phyloP scores from a whole-genome alignment of 495 filamentous ascomycete species.

The Penicillium tannophilum region DNA sequence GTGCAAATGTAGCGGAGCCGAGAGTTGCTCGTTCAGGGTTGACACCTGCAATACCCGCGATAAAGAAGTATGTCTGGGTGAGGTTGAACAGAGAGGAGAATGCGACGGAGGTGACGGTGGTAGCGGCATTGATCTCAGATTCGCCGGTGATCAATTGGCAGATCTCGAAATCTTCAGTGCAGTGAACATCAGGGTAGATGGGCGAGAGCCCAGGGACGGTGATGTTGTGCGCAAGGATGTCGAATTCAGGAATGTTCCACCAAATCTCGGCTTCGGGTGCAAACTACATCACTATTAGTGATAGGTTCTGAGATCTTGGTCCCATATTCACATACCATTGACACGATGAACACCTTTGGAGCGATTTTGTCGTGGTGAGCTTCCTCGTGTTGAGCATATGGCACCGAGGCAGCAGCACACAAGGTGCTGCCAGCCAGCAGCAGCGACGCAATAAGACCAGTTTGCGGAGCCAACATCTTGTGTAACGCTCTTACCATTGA shows the following conservation, averaged over 20 bases:
- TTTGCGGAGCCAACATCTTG: conserved; percentile 18
- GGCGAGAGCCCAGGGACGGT: conserved; percentile 67
- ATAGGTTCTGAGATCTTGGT: not conserved
- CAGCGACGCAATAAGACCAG: conserved; percentile 19
- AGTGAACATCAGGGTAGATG: conserved; percentile 65
- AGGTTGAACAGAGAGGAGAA: conserved; percentile 67
- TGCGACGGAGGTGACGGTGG: conserved; percentile 59
- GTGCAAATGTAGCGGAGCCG: conserved; percentile 64
- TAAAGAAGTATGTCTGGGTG: conserved; percentile 66
- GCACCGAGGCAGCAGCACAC: conserved; percentile 4
- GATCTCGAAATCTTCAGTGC: conserved; percentile 55
- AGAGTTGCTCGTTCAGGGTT: conserved; percentile 67
- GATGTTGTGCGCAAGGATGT: conserved; percentile 66
- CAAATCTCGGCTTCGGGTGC: conserved; percentile 66
- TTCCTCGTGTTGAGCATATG: not conserved
- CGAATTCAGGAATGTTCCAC: conserved; percentile 63
- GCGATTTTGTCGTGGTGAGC: conserved; percentile 37
- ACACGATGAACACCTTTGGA: conserved; percentile 71
- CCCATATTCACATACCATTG: conserved; percentile 53
- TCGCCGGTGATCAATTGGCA: conserved; percentile 65
- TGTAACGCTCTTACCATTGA: not conserved
- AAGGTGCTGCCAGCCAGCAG: conserved; percentile 21
- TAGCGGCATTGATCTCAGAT: conserved; percentile 74
- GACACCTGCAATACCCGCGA: conserved; percentile 73
- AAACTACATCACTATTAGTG: conserved; percentile 50